Evolutionary conservation across 495 filamentous ascomycete genomes (phyloP), one percentile per base, ranked within the genome.

Genomic region (Schizothecium vesticola): DNA sequence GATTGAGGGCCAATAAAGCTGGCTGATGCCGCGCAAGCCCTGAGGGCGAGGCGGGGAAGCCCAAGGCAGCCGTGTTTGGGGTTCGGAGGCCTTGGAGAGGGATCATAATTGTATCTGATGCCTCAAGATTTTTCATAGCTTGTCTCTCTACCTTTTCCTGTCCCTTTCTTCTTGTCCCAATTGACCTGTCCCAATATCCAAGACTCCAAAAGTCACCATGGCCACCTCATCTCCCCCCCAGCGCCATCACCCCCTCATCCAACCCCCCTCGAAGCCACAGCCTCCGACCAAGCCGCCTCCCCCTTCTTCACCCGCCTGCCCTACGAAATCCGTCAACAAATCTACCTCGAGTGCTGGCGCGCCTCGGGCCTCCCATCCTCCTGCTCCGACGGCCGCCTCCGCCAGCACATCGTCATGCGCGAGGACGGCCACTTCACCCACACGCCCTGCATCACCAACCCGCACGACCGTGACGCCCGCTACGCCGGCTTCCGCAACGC

Each of bases 291-390:
- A 56, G 25, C 24, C 31, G 25, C 51, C 1, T 73, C 75, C 19
- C 69, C 43, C 63, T 74, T 77, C 64, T 76, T 77, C 64, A 25
- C 66, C 9, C 55, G 63, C 7, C 73, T 77, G 11, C 75, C 76
- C 5, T 58, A 66, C 24, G 76, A 77, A 66, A 66, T 77, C 31
- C 76, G 76, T 28, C 66, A 70, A 57, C 65, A 72, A 31, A 73
- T 77, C 58, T 77, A 76, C 66, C 8, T 26, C 65, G 71, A 76
- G 25, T 63, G 71, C 63, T 75, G 69, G 65, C 63, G 63, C 19
- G 55, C 24, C 16, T 36, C 31, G 8, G 28, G 28, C 28, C 28
- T 29, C 28, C 28, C 28, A 8, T 13, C 33, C 33, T 19, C 13
- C 28, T 11, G 10, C 26, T n/a, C 59, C 28, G n/a, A n/a, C n/a